Conservation (phyloP, 148 eudicot genomes). For the Nepenthes gracilis region DNA sequence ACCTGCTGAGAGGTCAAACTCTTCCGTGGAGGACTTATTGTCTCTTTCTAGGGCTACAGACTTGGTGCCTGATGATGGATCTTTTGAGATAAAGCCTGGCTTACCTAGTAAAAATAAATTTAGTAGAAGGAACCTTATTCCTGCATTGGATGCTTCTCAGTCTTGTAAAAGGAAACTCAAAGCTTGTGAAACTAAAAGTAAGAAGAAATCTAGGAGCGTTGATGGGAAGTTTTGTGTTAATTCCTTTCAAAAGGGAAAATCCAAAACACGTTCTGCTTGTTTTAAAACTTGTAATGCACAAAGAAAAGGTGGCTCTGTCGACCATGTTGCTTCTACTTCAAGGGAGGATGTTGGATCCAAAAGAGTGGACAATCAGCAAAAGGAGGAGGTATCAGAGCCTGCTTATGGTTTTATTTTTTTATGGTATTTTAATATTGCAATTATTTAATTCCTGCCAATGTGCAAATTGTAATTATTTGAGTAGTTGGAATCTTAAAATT, state of each 20-base stretch:
- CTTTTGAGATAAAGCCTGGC: constrained; percentile 23
- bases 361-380: constrained; percentile 16
- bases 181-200: constrained; percentile 11
- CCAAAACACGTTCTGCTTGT: constrained; percentile 16
- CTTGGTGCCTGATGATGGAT: constrained; percentile 25
- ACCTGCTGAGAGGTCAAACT: constrained; percentile 15
- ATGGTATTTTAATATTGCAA: neutral
- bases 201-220: constrained; percentile 33
- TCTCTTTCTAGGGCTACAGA: constrained; percentile 21
- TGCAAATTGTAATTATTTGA: neutral
- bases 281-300: constrained; percentile 27
- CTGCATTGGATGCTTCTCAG: constrained; percentile 15
- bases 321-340: constrained; percentile 22
- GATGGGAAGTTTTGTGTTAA: constrained; percentile 22
- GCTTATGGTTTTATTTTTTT: constrained; percentile 3
- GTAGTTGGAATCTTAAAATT: too few relatives aligned
- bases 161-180: constrained; percentile 49
- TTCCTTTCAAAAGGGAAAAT: constrained; percentile 17
- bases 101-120: constrained; percentile 12
- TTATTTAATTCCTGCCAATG: neutral
- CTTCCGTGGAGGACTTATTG: constrained; percentile 13
- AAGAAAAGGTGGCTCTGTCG: constrained; percentile 31
- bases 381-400: constrained; percentile 40
- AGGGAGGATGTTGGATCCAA: constrained; percentile 24
- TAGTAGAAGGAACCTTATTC: constrained; percentile 15